Conservation (phyloP, 306 rosid genomes). For the Dalbergia oliveri region DNA sequence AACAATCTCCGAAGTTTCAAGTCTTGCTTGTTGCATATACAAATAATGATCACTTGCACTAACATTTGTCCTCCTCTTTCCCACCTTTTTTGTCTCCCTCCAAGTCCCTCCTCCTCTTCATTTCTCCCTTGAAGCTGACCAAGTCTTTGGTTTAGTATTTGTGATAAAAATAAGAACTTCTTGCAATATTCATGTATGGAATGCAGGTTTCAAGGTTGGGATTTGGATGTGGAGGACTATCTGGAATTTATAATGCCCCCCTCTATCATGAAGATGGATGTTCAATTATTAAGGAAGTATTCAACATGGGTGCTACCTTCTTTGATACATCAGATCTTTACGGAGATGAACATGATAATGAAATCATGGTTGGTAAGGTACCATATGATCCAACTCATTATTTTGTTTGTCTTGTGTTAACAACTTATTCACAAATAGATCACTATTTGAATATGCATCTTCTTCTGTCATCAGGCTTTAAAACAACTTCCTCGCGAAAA, state of each 20-base stretch:
- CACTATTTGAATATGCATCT: not conserved
- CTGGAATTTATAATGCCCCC: slow-evolving; percentile 71
- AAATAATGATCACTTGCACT: too few species aligned
- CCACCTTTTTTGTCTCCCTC: not conserved
- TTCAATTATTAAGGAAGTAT: slow-evolving; percentile 69
- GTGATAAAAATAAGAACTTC: slow-evolving; percentile 5
- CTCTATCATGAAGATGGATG: slow-evolving; percentile 77
- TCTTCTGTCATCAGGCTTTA: slow-evolving; percentile 61
- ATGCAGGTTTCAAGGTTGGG: slow-evolving; percentile 83
- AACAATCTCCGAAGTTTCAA: not conserved
- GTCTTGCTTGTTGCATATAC: not conserved
- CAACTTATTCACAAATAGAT: slow-evolving; percentile 4
- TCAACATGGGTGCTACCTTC: slow-evolving; percentile 71
- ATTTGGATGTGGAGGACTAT: slow-evolving; percentile 84
- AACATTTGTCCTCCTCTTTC: not conserved
- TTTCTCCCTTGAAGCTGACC: not conserved
- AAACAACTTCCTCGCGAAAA: slow-evolving; percentile 74
- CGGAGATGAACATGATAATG: slow-evolving; percentile 70
- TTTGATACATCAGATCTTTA: slow-evolving; percentile 76
- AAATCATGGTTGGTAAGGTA: slow-evolving; percentile 83
- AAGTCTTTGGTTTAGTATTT: slow-evolving; percentile 10
- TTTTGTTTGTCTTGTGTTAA: slow-evolving; percentile 20
- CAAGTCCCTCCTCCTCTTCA: not conserved
- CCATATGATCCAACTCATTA: slow-evolving; percentile 16
- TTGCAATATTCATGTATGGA: slow-evolving; percentile 3